phyloP scores from a whole-genome alignment of 257 asterid genomes.

The Nicotiana paniculata region DNA sequence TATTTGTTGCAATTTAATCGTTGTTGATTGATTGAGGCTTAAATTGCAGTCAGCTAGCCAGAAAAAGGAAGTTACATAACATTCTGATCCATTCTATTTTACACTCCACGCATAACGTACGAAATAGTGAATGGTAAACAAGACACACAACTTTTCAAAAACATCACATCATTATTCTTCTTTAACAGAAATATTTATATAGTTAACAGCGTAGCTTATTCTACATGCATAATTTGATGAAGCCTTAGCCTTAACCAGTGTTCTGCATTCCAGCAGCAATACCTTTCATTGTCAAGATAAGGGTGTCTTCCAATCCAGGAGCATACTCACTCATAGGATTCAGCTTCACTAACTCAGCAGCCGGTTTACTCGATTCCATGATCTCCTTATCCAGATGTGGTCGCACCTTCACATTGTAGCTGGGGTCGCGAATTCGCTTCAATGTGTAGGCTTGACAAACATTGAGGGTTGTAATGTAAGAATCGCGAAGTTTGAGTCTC shows the following conservation, averaged over 20 bases:
- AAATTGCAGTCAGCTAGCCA: neutral
- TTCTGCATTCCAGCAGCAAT: conserved; percentile 92
- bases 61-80: neutral
- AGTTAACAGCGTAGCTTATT: neutral
- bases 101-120: neutral
- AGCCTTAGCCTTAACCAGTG: conserved; percentile 46
- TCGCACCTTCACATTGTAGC: conserved; percentile 49
- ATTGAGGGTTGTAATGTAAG: conserved; percentile 74
- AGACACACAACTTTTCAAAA: neutral
- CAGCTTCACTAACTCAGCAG: conserved; percentile 77
- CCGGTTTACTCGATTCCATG: conserved; percentile 59
- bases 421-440: conserved; percentile 80
- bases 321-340: conserved; percentile 84
- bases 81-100: neutral
- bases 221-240: neutral
- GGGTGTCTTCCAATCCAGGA: conserved; percentile 86
- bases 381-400: conserved; percentile 65
- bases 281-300: conserved; percentile 93
- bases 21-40: neutral
- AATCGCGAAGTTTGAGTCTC: conserved; percentile 77
- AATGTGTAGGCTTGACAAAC: conserved; percentile 70
- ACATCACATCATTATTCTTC: neutral
- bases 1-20: too few species aligned
- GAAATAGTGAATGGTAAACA: neutral
- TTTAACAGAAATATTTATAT: neutral